Base-by-base conservation (phyloP, 371 early-diverging fungal species). In the Dentiscutata heterogama region DNA sequence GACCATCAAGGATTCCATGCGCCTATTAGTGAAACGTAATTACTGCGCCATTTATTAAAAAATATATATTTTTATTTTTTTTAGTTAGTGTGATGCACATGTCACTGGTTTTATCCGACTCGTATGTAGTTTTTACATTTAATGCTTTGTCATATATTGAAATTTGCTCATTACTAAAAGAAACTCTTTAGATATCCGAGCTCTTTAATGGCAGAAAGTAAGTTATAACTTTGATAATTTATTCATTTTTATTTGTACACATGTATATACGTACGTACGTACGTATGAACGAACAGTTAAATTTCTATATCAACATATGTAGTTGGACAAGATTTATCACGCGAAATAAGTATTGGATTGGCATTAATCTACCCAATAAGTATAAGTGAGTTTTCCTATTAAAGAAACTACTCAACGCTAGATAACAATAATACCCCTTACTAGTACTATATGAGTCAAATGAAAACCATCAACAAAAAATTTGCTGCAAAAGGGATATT, bases 151-250 rank as follows among this genome's bases (percentile, higher is more conserved):
- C 7, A 46, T 46, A 46, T 10, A 11, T 46, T 10, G 46, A 46
- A 46, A 7, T 46, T 46, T 6, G 1, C 10, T 46, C 5, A 46
- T 46, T 46, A 10, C 46, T 46, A 46, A 46, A 46, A 11, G 11
- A 46, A 46, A 10, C 7, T 46, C 11, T 46, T 46, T 46, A 46
- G 46, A 2, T 46, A 56, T 63, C 50, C 50, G 1, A 78, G 50
- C 22, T 29, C 16, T 63, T 7, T 50, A 13, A 29, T 64, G 13
- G 78, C 78, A 46, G 78, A 78, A 78, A 18, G 78, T 78, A 60
- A 63, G 64, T 63, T 25, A 27, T 35, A 7, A 5, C 20, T 29
- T 60, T 35, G 16, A 8, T 58, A 56, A 29, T 25, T 13, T 35
- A n/a, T 25, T 75, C 1, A 29, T 11, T 18, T 50, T 58, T 16